Evolutionary conservation across 805 yeast species (phyloP).

Genomic region (Saitoella complicata): DNA sequence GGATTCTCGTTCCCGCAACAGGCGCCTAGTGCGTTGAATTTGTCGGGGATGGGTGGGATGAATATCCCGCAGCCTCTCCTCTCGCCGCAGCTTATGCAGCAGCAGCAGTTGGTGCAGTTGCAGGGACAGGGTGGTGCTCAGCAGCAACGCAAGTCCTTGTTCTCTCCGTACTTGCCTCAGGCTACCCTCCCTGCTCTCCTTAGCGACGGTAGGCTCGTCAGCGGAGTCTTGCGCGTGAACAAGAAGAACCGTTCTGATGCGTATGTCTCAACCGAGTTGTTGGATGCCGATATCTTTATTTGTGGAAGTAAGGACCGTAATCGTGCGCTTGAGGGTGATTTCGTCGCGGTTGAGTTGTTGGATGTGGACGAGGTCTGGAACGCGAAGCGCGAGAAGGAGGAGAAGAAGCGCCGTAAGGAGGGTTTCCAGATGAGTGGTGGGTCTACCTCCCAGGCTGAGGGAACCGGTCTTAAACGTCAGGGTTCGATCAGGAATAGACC

Average conservation of each 20-base stretch:
- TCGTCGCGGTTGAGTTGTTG: constrained; percentile 86
- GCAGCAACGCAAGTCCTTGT: constrained; percentile 41
- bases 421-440: constrained; percentile 8
- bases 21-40: no score
- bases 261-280: constrained; percentile 86
- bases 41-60: no score
- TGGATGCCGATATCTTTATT: constrained; percentile 92
- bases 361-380: constrained; percentile 98
- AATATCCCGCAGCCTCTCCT: no score
- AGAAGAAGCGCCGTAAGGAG: constrained; percentile 76
- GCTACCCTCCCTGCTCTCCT: constrained; percentile 78
- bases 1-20: no score
- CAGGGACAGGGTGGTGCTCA: constrained; percentile 20
- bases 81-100: no score
- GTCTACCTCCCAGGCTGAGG: constrained; percentile 23
- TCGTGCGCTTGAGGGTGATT: constrained; percentile 91
- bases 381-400: constrained; percentile 90
- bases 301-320: constrained; percentile 98
- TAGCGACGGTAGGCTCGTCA: constrained; percentile 76
- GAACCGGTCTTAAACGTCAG: constrained; percentile 54
- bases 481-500: constrained; percentile 92
- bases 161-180: constrained; percentile 93
- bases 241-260: constrained; percentile 96
- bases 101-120: no score
- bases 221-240: constrained; percentile 85